Evolutionary conservation across 2,329 filamentous ascomycete species (phyloP).

Genomic region (Hypoxylon rubiginosum): DNA sequence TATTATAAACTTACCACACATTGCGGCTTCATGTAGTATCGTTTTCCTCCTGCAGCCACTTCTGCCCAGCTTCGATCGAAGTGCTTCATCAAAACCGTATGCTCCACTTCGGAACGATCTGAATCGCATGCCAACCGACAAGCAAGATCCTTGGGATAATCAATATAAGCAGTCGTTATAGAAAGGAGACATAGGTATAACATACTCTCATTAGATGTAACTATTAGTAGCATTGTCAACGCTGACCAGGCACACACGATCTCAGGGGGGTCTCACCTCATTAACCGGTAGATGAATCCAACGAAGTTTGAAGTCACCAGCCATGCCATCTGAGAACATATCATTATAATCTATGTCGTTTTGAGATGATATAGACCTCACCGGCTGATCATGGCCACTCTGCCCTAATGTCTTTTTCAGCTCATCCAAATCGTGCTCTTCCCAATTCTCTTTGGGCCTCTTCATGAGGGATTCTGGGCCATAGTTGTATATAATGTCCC

Average conservation of each 20-base stretch:
- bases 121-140: constrained; percentile 18
- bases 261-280: constrained; percentile 8
- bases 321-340: neutral
- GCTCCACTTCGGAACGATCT: constrained; percentile 3
- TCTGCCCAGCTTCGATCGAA: constrained; percentile 28
- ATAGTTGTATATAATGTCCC: constrained; percentile 9
- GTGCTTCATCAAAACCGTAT: constrained; percentile 20
- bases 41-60: constrained; percentile 23
- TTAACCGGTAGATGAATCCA: constrained; percentile 25
- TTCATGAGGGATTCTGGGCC: constrained; percentile 14
- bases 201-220: constrained; percentile 2
- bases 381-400: too few species aligned
- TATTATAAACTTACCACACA: constrained; percentile 27
- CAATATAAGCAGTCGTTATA: neutral
- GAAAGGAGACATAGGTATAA: neutral
- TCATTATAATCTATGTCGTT: too few species aligned
- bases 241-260: neutral
- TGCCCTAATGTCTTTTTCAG: constrained; percentile 5
- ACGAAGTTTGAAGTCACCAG: constrained; percentile 11
- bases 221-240: neutral
- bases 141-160: constrained; percentile 7
- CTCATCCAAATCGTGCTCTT: constrained; percentile 7
- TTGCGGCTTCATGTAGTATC: constrained; percentile 31
- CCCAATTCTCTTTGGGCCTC: neutral
- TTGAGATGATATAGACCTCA: neutral